Percentiles rank a stretch among this genome's conserved stretches.
Conservation (phyloP, 352 stramenopile genomes). For the Phytophthora palmivora region DNA sequence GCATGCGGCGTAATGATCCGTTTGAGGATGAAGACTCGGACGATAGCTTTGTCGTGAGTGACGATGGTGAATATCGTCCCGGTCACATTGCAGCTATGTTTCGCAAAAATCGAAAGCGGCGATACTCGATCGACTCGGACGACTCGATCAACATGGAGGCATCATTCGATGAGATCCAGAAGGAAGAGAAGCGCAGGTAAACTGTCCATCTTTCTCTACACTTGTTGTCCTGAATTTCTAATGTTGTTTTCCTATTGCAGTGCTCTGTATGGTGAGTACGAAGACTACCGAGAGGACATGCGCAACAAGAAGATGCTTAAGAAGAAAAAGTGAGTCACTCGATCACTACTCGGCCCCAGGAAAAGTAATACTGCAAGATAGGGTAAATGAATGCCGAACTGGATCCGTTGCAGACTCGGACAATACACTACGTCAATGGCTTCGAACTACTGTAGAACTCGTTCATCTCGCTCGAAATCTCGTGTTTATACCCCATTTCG, state of each 20-base stretch:
- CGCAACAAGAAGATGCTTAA: conserved; percentile 86
- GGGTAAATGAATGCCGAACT: background rate
- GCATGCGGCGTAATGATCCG: conserved; percentile 49
- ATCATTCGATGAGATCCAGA: conserved; percentile 85
- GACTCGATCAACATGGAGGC: conserved; percentile 90
- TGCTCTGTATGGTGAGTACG: conserved; percentile 80
- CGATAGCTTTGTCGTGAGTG: conserved; percentile 86
- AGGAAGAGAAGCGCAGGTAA: conserved; percentile 86
- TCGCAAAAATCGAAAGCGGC: conserved; percentile 71
- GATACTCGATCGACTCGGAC: conserved; percentile 80
- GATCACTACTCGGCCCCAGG: background rate
- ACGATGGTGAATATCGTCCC: conserved; percentile 77
- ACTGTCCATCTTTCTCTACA: background rate
- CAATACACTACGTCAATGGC: conserved; percentile 21
- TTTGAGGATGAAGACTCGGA: conserved; percentile 89
- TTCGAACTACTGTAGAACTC: conserved; percentile 2
- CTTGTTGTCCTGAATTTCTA: background rate
- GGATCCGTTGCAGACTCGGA: conserved; percentile 2
- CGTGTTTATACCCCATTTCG: conserved; percentile 11
- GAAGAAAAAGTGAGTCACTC: conserved; percentile 62
- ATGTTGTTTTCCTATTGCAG: conserved; percentile 37
- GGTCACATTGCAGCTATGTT: conserved; percentile 86
- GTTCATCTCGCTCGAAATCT: background rate
- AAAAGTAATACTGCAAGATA: conserved; percentile 23
- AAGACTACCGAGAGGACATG: conserved; percentile 85